A percentile compares a stretch with the other conserved stretches of the same genome.
Evolutionary conservation across 768 basidiomycete genomes (phyloP).

Genomic region (Psilocybe tampanensis): DNA sequence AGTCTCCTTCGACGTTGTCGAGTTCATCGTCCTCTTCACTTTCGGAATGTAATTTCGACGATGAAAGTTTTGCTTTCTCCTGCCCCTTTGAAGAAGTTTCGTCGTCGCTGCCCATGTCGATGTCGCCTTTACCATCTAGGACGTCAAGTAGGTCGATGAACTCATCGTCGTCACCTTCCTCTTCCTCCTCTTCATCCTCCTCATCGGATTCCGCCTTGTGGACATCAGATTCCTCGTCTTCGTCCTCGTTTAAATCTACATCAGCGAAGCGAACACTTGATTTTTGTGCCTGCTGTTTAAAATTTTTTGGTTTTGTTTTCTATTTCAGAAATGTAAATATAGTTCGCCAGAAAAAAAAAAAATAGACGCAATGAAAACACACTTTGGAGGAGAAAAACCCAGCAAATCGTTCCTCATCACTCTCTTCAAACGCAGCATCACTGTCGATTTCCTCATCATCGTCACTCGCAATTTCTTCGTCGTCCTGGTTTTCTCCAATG

Average conservation of each 20-base stretch:
- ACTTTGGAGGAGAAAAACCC: conserved; percentile 58
- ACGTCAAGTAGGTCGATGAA: conserved; percentile 69
- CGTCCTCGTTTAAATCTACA: conserved; percentile 73
- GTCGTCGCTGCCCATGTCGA: conserved; percentile 41
- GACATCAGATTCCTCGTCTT: conserved; percentile 47
- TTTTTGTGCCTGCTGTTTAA: conserved; percentile 28
- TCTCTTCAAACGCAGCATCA: conserved; percentile 83
- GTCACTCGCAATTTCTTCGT: conserved; percentile 56
- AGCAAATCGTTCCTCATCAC: conserved; percentile 77
- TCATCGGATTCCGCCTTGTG: conserved; percentile 39
- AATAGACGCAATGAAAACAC: conserved; percentile 20
- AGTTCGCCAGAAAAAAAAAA: conserved; percentile 1
- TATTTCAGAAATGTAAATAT: conserved; percentile 19
- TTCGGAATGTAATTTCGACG: conserved; percentile 16
- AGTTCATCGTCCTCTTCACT: conserved; percentile 31
- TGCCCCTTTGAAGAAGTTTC: conserved; percentile 23
- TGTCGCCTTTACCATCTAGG: conserved; percentile 62
- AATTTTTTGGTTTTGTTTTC: conserved; percentile 21
- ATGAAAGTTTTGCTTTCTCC: not conserved
- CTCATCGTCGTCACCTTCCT: conserved; percentile 52
- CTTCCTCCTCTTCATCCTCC: conserved; percentile 45
- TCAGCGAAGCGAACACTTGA: conserved; percentile 47
- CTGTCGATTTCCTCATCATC: conserved; percentile 89
- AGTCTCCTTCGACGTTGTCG: conserved; percentile 38
- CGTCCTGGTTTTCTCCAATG: conserved; percentile 53